Conservation (phyloP, 371 early-diverging fungal genomes). For the Mucor lusitanicus region DNA sequence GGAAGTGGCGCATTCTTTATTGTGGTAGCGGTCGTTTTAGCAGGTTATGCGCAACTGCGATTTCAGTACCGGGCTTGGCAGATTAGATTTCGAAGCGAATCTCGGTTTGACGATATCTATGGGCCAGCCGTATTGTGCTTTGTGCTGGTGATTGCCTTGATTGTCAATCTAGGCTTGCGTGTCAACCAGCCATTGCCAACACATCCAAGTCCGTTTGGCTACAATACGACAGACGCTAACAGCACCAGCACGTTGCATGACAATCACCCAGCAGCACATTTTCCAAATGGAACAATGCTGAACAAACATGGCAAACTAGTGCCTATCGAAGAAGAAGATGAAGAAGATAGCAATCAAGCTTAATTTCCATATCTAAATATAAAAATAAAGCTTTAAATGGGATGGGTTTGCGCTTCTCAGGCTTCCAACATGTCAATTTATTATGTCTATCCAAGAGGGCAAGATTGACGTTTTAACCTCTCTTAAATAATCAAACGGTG, state of each 20-base stretch:
- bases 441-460: background rate
- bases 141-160: constrained; percentile 72
- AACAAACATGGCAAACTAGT: constrained; percentile 1
- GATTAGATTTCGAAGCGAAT: constrained; percentile 52
- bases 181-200: constrained; percentile 18
- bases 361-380: background rate
- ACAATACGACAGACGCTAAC: background rate
- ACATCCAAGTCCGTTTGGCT: constrained; percentile 15
- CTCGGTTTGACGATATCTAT: constrained; percentile 56
- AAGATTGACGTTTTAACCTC: background rate
- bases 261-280: background rate
- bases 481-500: background rate
- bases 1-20: constrained; percentile 71
- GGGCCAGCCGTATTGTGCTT: constrained; percentile 80
- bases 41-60: constrained; percentile 77
- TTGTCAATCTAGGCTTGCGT: constrained; percentile 65
- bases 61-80: constrained; percentile 84
- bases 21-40: constrained; percentile 62
- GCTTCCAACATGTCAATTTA: background rate
- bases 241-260: background rate
- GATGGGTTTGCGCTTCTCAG: background rate
- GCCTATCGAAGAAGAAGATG: constrained; percentile 11
- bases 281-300: background rate
- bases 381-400: background rate
- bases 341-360: background rate